A percentile compares a stretch with the other conserved stretches of the same genome.
phyloP scores from a whole-genome alignment of 495 filamentous ascomycete species.

The Penicillium samsonianum region DNA sequence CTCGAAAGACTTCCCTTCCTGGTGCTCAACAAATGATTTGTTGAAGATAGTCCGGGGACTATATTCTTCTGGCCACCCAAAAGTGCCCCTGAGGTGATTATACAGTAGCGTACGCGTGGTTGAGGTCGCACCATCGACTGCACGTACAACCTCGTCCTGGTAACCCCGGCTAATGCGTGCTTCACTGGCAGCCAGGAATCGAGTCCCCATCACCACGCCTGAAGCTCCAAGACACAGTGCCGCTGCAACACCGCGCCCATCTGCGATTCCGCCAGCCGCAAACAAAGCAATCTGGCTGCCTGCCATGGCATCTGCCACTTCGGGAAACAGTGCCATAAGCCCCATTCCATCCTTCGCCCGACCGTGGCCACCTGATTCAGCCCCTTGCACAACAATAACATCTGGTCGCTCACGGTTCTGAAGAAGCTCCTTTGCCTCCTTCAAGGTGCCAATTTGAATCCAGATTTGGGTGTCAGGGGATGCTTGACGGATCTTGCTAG shows the following conservation, averaged over 20 bases:
- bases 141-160: constrained; percentile 59
- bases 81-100: constrained; percentile 67
- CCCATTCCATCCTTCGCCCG: constrained; percentile 56
- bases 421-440: constrained; percentile 51
- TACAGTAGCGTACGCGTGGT: constrained; percentile 71
- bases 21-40: constrained; percentile 58
- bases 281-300: constrained; percentile 54
- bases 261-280: constrained; percentile 72
- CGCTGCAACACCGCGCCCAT: constrained; percentile 65
- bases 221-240: constrained; percentile 66
- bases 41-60: constrained; percentile 65
- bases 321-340: constrained; percentile 58
- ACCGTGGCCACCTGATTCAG: constrained; percentile 77
- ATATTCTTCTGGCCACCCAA: constrained; percentile 66
- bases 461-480: constrained; percentile 58
- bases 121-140: constrained; percentile 60
- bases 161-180: constrained; percentile 61
- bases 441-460: constrained; percentile 66
- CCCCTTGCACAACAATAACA: constrained; percentile 71
- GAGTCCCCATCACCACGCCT: constrained; percentile 69
- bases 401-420: constrained; percentile 50
- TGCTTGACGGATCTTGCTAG: constrained; percentile 46
- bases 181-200: constrained; percentile 67
- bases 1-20: constrained; percentile 54
- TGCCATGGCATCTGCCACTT: constrained; percentile 57